Percentiles rank a stretch among this genome's conserved stretches.
phyloP scores from a whole-genome alignment of 257 asterid species.

The Petunia axillaris region DNA sequence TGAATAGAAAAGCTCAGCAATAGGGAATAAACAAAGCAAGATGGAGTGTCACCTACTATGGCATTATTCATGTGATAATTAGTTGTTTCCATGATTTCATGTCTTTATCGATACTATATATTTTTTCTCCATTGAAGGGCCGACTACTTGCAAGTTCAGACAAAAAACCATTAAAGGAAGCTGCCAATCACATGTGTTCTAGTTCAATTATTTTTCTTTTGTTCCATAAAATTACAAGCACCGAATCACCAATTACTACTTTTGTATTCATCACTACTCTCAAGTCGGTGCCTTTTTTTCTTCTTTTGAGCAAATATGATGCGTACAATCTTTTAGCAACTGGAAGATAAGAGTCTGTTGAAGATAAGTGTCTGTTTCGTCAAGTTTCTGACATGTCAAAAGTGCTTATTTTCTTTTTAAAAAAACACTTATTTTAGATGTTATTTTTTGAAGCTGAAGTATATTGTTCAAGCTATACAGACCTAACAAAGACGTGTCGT shows the following conservation, averaged over 20 bases:
- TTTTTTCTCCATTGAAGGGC: not conserved
- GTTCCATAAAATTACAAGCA: not conserved
- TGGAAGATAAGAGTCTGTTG: not conserved
- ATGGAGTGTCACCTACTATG: not conserved
- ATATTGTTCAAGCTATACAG: too few species aligned
- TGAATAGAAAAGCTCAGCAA: not conserved
- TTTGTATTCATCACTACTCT: not conserved
- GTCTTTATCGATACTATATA: not conserved
- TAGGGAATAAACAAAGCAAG: not conserved
- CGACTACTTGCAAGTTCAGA: not conserved
- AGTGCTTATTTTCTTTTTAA: too few species aligned
- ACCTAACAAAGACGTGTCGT: too few species aligned
- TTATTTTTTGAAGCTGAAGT: too few species aligned
- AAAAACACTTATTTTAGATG: too few species aligned
- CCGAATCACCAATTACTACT: not conserved
- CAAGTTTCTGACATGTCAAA: too few species aligned
- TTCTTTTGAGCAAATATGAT: not conserved
- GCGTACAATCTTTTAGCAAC: not conserved
- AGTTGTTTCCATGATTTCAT: not conserved
- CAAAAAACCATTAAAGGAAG: not conserved
- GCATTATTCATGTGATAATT: not conserved
- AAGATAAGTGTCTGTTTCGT: too few species aligned
- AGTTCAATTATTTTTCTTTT: not conserved
- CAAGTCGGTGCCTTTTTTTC: not conserved
- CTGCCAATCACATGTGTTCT: conserved; percentile 11